Evolutionary conservation across 805 yeast species (phyloP).

Genomic region (Yarrowia sp.): DNA sequence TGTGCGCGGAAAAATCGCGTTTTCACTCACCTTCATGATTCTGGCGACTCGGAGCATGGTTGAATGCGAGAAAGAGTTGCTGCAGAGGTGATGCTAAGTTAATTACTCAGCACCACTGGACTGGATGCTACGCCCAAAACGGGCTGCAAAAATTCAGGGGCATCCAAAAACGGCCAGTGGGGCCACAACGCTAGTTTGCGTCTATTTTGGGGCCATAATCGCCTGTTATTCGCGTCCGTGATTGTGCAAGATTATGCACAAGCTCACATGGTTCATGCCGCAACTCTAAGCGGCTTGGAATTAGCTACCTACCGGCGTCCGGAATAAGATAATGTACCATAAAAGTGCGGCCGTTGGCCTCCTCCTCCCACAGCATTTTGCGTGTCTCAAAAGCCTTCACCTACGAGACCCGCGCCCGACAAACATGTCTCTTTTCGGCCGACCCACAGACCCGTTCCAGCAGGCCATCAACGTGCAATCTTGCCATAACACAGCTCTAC

Average conservation of each 20-base stretch:
- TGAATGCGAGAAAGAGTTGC: constrained; percentile 23
- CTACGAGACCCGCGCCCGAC: too few relatives aligned
- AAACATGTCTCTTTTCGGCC: constrained; percentile 7
- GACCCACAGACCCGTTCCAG: constrained; percentile 21
- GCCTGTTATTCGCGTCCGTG: neutral
- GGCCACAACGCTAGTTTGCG: neutral
- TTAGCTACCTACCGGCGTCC: neutral
- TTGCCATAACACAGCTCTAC: constrained; percentile 16
- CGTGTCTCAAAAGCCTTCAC: neutral
- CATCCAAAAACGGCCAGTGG: neutral
- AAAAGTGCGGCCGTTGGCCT: neutral
- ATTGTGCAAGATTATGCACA: constrained; percentile 23
- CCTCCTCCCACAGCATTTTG: neutral
- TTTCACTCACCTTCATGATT: constrained; percentile 22
- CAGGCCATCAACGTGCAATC: constrained; percentile 1
- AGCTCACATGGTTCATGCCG: constrained; percentile 23
- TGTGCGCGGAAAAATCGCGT: neutral
- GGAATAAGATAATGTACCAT: neutral
- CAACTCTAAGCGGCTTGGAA: constrained; percentile 15
- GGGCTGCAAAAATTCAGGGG: neutral
- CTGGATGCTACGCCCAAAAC: neutral
- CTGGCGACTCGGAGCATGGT: constrained; percentile 23
- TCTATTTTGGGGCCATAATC: neutral
- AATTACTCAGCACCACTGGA: constrained; percentile 1
- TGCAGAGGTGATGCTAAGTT: constrained; percentile 8